Conservation (phyloP, 257 asterid genomes). For the Striga asiatica region DNA sequence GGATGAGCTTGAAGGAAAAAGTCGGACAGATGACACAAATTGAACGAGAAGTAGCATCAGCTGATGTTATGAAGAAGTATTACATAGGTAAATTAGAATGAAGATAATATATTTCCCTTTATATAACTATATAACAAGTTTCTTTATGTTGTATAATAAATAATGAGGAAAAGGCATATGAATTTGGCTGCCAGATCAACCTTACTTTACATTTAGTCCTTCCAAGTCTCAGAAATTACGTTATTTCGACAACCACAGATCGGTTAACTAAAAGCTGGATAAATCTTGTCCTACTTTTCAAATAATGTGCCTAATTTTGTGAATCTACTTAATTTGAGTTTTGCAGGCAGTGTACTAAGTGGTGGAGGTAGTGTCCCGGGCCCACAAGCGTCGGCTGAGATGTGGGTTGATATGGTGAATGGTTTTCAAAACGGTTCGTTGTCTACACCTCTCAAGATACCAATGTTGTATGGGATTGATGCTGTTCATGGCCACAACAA, state of each 20-base stretch:
- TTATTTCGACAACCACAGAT: slow-evolving; percentile 13
- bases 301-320: no score
- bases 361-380: slow-evolving; percentile 54
- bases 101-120: no score
- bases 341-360: slow-evolving; percentile 40
- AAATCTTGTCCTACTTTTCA: no score
- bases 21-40: slow-evolving; percentile 44
- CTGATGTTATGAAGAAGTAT: slow-evolving; percentile 25
- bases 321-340: no score
- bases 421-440: slow-evolving; percentile 28
- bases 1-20: slow-evolving; percentile 36
- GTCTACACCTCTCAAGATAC: slow-evolving; percentile 38
- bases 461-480: slow-evolving; percentile 45
- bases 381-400: slow-evolving; percentile 25
- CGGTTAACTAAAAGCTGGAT: no score
- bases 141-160: background rate
- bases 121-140: no score
- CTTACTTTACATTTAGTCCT: background rate
- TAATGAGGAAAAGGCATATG: background rate
- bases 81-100: slow-evolving; percentile 27
- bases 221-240: background rate
- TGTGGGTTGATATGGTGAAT: slow-evolving; percentile 45
- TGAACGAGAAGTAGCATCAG: slow-evolving; percentile 26
- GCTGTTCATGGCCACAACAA: slow-evolving; percentile 47
- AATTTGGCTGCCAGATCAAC: background rate